Percentiles rank a stretch among this genome's conserved stretches.
Evolutionary conservation across 169 alveolate species (phyloP).

Genomic region (Plasmodium fragile): DNA sequence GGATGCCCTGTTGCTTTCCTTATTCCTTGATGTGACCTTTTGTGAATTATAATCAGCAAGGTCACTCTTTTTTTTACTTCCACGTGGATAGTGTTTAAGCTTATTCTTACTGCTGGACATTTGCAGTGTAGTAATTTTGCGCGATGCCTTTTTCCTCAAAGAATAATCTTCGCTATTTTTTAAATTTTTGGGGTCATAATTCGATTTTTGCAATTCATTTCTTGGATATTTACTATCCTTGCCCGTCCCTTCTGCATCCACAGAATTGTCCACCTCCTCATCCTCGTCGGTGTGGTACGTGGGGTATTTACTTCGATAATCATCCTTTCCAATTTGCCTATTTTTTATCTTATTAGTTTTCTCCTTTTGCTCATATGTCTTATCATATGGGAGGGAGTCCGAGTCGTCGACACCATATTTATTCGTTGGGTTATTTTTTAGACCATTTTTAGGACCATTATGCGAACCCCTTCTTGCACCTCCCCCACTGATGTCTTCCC

Average conservation of each 20-base stretch:
- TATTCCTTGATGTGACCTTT: not conserved
- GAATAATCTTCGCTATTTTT: slow-evolving; percentile 7
- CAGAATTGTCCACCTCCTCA: not conserved
- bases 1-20: not conserved
- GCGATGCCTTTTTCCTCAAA: not conserved
- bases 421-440: not conserved
- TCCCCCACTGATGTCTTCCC: not conserved
- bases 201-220: not conserved
- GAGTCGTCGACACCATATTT: not conserved
- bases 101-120: not conserved
- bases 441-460: not conserved
- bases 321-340: not conserved
- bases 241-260: not conserved
- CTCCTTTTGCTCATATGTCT: slow-evolving; percentile 7
- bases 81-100: not conserved
- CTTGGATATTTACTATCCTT: not conserved
- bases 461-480: not conserved
- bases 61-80: slow-evolving; percentile 10
- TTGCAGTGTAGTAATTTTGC: not conserved
- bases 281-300: not conserved
- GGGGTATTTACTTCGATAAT: not conserved
- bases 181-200: not conserved
- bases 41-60: not conserved
- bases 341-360: not conserved
- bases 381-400: not conserved